phyloP scores from a whole-genome alignment of 768 basidiomycete species.

The Phanerodontia chrysosporium region DNA sequence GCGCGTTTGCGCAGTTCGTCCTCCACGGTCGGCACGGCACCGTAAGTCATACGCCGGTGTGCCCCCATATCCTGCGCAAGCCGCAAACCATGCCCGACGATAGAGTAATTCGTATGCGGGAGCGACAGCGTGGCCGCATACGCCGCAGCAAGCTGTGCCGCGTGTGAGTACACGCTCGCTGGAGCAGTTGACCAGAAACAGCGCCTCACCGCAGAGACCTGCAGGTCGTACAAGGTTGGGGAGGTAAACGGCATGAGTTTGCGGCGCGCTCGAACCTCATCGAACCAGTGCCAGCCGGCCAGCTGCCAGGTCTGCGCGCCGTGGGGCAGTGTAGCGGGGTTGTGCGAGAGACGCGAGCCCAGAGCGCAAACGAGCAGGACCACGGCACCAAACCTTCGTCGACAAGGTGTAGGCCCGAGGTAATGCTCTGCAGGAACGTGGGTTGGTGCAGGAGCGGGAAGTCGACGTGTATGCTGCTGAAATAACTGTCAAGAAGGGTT shows the following conservation, averaged over 20 bases:
- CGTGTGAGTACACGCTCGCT: background rate
- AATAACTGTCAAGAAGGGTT: slow-evolving; percentile 39
- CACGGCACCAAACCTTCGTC: slow-evolving; percentile 30
- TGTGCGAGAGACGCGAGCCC: slow-evolving; percentile 39
- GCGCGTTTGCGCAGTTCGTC: slow-evolving; percentile 79
- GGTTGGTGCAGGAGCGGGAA: slow-evolving; percentile 39
- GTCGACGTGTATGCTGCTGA: slow-evolving; percentile 30
- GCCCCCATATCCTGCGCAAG: slow-evolving; percentile 62
- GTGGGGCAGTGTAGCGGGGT: slow-evolving; percentile 31
- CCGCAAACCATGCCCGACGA: slow-evolving; percentile 44
- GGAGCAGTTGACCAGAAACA: background rate
- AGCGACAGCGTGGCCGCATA: background rate
- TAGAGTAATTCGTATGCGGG: slow-evolving; percentile 2
- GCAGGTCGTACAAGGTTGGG: slow-evolving; percentile 61
- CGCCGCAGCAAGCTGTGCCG: background rate
- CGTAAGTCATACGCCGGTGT: slow-evolving; percentile 61
- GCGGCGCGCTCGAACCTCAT: slow-evolving; percentile 52
- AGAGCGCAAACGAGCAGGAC: slow-evolving; percentile 36
- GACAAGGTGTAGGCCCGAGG: slow-evolving; percentile 27
- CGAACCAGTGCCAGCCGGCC: slow-evolving; percentile 41
- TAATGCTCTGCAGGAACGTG: slow-evolving; percentile 34
- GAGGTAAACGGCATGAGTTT: slow-evolving; percentile 41
- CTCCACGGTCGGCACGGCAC: slow-evolving; percentile 40
- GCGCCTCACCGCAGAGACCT: slow-evolving; percentile 44
- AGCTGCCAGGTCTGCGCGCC: slow-evolving; percentile 20